A percentile compares a stretch with the other conserved stretches of the same genome.
Conservation (phyloP, 2,329 filamentous ascomycete species). For the Aspergillus versicolor region DNA sequence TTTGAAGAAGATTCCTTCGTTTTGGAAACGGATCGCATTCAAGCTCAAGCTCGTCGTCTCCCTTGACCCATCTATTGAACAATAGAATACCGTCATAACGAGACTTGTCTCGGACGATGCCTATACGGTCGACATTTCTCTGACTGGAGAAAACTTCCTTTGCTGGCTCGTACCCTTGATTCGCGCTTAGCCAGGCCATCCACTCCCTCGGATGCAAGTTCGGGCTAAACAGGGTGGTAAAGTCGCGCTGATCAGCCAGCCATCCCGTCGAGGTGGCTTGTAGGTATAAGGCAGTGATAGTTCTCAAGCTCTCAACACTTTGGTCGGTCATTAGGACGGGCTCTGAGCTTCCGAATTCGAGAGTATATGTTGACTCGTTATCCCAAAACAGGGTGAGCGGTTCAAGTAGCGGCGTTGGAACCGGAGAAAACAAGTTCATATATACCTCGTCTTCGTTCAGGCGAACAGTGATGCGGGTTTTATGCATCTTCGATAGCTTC, state of each 20-base stretch:
- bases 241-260: conserved; percentile 19
- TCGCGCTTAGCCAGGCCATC: conserved; percentile 19
- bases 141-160: conserved; percentile 22
- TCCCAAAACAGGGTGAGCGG: conserved; percentile 32
- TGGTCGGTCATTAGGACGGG: conserved; percentile 13
- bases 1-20: conserved; percentile 29
- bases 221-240: conserved; percentile 29
- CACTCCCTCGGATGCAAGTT: conserved; percentile 18
- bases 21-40: conserved; percentile 28
- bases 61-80: conserved; percentile 26
- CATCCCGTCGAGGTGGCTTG: conserved; percentile 20
- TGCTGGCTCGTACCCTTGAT: conserved; percentile 24
- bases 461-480: conserved; percentile 22
- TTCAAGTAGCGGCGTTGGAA: conserved; percentile 15
- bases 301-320: conserved; percentile 31
- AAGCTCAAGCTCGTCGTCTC: conserved; percentile 17
- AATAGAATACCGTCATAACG: conserved; percentile 24
- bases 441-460: conserved; percentile 18
- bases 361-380: conserved; percentile 19
- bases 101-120: conserved; percentile 29
- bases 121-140: conserved; percentile 2
- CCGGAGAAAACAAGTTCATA: conserved; percentile 24
- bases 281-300: conserved; percentile 30
- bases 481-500: conserved; percentile 22
- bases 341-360: conserved; percentile 19